Percentiles rank a stretch among this genome's conserved stretches.
Evolutionary conservation across 495 filamentous ascomycete species (phyloP).

Genomic region (Aspergillus olivimuriae): DNA sequence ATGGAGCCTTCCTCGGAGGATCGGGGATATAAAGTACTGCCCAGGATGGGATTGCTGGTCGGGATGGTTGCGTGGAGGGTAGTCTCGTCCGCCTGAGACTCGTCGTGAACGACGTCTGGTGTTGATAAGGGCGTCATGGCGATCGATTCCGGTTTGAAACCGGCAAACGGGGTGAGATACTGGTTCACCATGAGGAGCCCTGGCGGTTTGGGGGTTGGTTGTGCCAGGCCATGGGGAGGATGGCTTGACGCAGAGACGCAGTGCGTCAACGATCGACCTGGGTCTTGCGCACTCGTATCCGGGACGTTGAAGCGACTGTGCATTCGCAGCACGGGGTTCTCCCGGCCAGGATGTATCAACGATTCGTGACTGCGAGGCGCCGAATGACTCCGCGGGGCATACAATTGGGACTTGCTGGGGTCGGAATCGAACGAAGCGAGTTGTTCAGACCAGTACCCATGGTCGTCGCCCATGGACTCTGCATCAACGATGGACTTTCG

Average conservation of each 20-base stretch:
- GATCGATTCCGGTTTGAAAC: slow-evolving; percentile 1
- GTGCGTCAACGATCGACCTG: neutral
- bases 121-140: neutral
- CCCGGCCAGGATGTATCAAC: neutral
- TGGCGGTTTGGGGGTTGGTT: slow-evolving; percentile 8
- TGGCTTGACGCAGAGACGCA: neutral
- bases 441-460: slow-evolving; percentile 4
- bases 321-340: neutral
- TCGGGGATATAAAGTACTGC: neutral
- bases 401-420: neutral
- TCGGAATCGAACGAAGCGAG: slow-evolving; percentile 1
- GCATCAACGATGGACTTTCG: neutral
- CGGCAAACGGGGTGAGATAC: slow-evolving; percentile 3
- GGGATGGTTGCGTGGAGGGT: neutral
- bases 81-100: neutral
- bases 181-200: slow-evolving; percentile 6
- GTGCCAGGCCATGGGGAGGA: slow-evolving; percentile 2
- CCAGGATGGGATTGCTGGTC: neutral
- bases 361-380: slow-evolving; percentile 1
- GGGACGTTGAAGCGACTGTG: neutral
- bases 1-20: slow-evolving; percentile 3
- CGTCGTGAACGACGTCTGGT: neutral
- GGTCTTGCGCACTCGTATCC: too few relatives aligned
- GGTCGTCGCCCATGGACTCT: neutral
- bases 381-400: slow-evolving; percentile 4